Conservation (phyloP, 345 rosid genomes). For the Cochlearia excelsa region DNA sequence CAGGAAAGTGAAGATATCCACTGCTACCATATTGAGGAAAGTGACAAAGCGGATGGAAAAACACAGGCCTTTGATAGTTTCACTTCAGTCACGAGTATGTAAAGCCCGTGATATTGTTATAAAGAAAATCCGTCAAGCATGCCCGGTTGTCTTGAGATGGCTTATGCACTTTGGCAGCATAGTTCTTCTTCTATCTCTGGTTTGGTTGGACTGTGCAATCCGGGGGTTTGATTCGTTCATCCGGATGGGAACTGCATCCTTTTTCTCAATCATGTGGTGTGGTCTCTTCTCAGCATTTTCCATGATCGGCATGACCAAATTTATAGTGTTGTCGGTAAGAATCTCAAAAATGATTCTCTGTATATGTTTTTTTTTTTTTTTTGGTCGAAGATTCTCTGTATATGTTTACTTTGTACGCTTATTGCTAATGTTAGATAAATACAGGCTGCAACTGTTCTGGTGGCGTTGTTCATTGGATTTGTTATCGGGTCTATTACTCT, state of each 20-base stretch:
- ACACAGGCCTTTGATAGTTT: slow-evolving; percentile 49
- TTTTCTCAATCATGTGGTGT: slow-evolving; percentile 87
- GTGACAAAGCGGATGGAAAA: slow-evolving; percentile 58
- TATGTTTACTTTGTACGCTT: no score
- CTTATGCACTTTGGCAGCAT: slow-evolving; percentile 66
- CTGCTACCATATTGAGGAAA: slow-evolving; percentile 38
- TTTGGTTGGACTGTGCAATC: slow-evolving; percentile 86
- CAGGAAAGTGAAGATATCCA: slow-evolving; percentile 46
- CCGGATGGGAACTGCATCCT: slow-evolving; percentile 80
- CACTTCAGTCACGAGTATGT: slow-evolving; percentile 37
- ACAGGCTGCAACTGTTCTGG: slow-evolving; percentile 61
- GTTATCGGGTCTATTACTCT: slow-evolving; percentile 56
- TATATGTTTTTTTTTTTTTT: slow-evolving; percentile 9
- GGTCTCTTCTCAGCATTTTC: slow-evolving; percentile 73
- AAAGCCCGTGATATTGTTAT: slow-evolving; percentile 47
- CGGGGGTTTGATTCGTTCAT: slow-evolving; percentile 85
- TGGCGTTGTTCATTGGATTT: slow-evolving; percentile 64
- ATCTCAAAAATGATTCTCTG: slow-evolving; percentile 2
- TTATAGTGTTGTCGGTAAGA: slow-evolving; percentile 72
- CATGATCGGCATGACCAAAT: slow-evolving; percentile 73
- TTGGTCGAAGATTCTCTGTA: no score
- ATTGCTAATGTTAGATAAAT: slow-evolving; percentile 14
- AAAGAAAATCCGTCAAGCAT: slow-evolving; percentile 49
- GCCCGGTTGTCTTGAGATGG: slow-evolving; percentile 64
- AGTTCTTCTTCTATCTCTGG: slow-evolving; percentile 61